Base-by-base conservation (phyloP, 495 filamentous ascomycete genomes). In the Neurospora terricola region DNA sequence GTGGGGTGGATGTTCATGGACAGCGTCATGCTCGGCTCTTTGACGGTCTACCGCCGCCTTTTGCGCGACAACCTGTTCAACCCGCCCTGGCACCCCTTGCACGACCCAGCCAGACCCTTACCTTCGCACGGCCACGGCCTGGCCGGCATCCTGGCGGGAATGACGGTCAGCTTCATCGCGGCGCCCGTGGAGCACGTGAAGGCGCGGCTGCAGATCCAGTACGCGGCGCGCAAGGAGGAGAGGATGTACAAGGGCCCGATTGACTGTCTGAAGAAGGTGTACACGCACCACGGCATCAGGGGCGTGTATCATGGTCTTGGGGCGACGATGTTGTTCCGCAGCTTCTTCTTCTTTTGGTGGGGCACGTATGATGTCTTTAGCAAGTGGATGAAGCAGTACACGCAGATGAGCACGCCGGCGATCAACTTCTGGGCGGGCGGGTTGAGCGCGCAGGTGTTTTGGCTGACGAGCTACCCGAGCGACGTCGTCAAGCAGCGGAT, bases 1-100 rank as follows among this genome's bases (percentile, higher is more conserved):
- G 88, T 97, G 72, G 96, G 96, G 73, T 99, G 95, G 95, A 97
- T 97, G 93, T 91, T 95, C 80, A 98, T 98, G 95, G 95, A 98
- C 82, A 92, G 89, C 73, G 83, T 97, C 62, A 97, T 98, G 96
- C 88, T 99, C 42, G 96, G 96, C 27, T 94, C 92, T 21, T 85
- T 99, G 71, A 95, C 92, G 38, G 87, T 96, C 70, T 98, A 99
- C 83, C 92, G 93, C 18, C 91, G 91, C 23, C 76, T 97, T 36
- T 84, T 99, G 1, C 89, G 90, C 69, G 89, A 93, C 74, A 87
- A 94, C 76, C 83, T 97, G 72, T 98, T 96, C 83, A 88, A 88
- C 54, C 85, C 84, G 36, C 86, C 88, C 0, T 75, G 85, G 36
- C 78, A 86, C 42, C 69, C 75, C 72, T 72, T 75, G 71, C 40